Conservation (phyloP, 441 rosid genomes). For the Theobroma grandiflorum region DNA sequence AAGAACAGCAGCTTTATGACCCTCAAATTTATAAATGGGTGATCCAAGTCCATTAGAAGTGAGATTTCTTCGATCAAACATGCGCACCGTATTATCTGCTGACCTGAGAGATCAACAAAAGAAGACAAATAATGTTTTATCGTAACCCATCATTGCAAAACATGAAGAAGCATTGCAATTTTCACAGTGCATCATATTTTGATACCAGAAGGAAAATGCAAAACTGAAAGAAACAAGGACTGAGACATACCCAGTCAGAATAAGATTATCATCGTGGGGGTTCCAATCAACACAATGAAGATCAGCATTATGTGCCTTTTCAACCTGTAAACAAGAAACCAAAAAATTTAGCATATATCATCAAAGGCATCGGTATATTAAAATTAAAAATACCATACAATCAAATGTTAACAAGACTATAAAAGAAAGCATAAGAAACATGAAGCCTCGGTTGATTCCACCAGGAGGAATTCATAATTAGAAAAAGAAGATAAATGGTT, state of each 20-base stretch:
- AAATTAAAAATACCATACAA: neutral
- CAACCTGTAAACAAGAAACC: conserved; percentile 63
- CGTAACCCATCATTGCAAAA: conserved; percentile 7
- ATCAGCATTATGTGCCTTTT: conserved; percentile 95
- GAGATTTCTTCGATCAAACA: conserved; percentile 92
- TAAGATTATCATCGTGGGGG: conserved; percentile 85
- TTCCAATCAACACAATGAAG: conserved; percentile 99
- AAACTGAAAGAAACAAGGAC: conserved; percentile 16
- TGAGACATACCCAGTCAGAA: conserved; percentile 80
- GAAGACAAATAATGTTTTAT: conserved; percentile 15
- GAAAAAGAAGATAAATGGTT: conserved; percentile 2
- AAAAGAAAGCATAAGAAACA: neutral
- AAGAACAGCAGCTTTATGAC: conserved; percentile 96
- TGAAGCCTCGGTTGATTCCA: conserved; percentile 6
- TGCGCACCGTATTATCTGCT: conserved; percentile 87
- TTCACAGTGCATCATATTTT: neutral
- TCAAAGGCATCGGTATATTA: conserved; percentile 7
- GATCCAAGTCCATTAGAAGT: conserved; percentile 79
- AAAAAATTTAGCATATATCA: conserved; percentile 16
- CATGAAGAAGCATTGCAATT: neutral
- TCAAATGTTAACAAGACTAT: neutral
- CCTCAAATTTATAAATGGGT: conserved; percentile 87
- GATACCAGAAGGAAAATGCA: neutral
- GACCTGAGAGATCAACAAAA: conserved; percentile 59
- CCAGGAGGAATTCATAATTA: neutral